phyloP scores from a whole-genome alignment of 257 asterid genomes.

The Solanum megistacrolobum region DNA sequence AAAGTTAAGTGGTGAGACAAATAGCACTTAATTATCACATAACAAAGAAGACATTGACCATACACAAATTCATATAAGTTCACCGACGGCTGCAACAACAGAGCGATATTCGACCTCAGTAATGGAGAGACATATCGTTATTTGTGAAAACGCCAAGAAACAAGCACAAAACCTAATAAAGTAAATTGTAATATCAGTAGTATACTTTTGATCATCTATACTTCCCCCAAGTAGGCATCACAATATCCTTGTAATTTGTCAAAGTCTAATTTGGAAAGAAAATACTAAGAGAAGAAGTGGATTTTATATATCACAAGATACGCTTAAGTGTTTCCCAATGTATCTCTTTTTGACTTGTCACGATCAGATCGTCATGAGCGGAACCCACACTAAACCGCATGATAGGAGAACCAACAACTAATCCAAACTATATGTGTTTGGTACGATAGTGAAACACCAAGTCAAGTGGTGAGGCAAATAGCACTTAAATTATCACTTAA shows the following conservation, averaged over 20 bases:
- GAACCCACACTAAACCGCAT: not conserved
- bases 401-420: not conserved
- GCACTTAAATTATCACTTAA: not conserved
- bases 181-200: not conserved
- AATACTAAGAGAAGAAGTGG: not conserved
- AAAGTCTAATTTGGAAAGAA: not conserved
- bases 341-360: not conserved
- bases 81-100: not conserved
- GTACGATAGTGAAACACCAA: not conserved
- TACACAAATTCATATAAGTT: not conserved
- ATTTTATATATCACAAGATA: not conserved
- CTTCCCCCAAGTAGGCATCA: not conserved
- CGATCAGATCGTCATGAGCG: not conserved
- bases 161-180: not conserved
- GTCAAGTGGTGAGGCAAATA: not conserved
- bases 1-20: not conserved
- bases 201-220: not conserved
- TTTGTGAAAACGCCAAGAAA: not conserved
- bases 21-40: not conserved
- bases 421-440: not conserved
- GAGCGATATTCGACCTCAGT: not conserved
- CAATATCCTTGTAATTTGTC: not conserved
- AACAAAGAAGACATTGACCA: not conserved
- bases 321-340: not conserved
- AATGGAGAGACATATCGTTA: not conserved